These are phyloP conservation scores for Ambrosiella xylebori DNA, from an alignment of 2,329 filamentous ascomycete genomes.

Conservation along the genomic window DNA sequence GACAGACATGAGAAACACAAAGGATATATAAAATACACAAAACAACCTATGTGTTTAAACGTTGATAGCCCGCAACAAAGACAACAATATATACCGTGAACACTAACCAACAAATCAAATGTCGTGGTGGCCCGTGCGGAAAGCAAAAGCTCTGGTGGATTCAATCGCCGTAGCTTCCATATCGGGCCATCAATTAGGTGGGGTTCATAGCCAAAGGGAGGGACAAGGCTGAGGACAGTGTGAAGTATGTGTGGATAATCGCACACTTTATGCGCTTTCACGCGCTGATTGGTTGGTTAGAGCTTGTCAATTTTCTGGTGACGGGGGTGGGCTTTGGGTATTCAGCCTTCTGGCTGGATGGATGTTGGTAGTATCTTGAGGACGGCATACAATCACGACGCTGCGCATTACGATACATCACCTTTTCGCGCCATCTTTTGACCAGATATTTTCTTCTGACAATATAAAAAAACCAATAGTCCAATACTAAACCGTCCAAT, in stretches of 20 bases:
- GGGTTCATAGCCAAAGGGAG: not conserved
- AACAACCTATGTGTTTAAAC: not conserved
- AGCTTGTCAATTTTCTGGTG: not conserved
- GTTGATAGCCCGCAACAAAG: not conserved
- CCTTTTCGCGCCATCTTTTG: not conserved
- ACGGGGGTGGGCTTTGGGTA: not conserved
- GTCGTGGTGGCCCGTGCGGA: conserved; percentile 2
- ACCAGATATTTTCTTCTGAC: not conserved
- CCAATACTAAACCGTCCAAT: not conserved
- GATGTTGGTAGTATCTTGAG: no score
- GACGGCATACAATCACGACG: no score
- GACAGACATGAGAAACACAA: no score
- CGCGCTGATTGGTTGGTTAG: not conserved
- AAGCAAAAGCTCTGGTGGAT: not conserved
- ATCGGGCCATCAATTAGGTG: not conserved
- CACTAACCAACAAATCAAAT: not conserved
- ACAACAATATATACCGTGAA: not conserved
- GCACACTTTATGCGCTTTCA: not conserved
- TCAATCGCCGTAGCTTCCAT: not conserved
- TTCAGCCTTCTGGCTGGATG: not conserved
- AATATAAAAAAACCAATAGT: not conserved
- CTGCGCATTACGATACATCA: no score
- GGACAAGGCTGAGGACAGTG: conserved; percentile 4
- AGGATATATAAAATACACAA: not conserved
- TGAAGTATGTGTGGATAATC: not conserved